Percentiles rank a stretch among this genome's conserved stretches.
These are phyloP conservation scores for Heliosperma pusillum DNA, from an alignment of 148 eudicot genomes.

Conservation along the genomic window DNA sequence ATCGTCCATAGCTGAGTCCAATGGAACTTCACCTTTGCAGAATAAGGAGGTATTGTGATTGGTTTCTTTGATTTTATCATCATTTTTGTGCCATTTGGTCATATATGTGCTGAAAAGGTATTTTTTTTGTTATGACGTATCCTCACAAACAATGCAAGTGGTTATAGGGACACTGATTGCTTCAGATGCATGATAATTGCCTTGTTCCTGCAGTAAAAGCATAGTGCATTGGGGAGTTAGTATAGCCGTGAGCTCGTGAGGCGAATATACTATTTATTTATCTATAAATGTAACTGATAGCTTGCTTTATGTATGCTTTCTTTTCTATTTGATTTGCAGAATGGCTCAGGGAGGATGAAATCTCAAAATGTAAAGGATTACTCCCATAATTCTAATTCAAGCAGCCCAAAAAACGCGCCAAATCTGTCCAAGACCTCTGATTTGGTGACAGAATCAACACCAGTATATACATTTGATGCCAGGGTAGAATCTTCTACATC, in stretches of 20 bases:
- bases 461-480: constrained; percentile 26
- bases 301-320: not conserved
- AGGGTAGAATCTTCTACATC: constrained; percentile 28
- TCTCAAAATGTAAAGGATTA: constrained; percentile 19
- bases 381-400: constrained; percentile 32
- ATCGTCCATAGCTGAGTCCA: constrained; percentile 47
- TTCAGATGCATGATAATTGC: not conserved
- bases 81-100: constrained; percentile 1
- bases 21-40: constrained; percentile 38
- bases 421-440: constrained; percentile 26
- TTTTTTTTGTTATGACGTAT: not conserved
- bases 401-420: constrained; percentile 26
- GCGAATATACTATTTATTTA: not conserved
- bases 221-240: not conserved
- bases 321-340: constrained; percentile 20
- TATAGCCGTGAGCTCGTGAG: not conserved
- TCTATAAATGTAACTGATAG: not conserved
- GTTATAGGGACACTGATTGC: not conserved
- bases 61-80: not conserved
- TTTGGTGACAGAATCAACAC: constrained; percentile 24
- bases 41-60: constrained; percentile 44
- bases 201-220: not conserved
- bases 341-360: constrained; percentile 21
- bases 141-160: not conserved
- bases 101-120: not conserved